These are phyloP conservation scores for Dispira simplex DNA, from an alignment of 192 early-diverging fungal species.

Conservation along the genomic window DNA sequence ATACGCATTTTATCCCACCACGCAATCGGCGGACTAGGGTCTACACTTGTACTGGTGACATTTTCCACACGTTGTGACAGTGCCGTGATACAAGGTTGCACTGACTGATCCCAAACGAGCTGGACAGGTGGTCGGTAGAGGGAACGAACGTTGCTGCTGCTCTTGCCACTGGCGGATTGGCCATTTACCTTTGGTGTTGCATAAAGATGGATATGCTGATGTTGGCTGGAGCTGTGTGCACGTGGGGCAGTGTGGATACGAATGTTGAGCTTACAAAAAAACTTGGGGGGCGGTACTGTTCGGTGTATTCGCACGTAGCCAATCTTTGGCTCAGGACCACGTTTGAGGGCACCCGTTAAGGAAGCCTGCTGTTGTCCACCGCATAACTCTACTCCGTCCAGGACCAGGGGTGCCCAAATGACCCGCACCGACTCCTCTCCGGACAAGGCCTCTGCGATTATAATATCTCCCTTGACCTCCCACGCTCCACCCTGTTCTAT, in stretches of 20 bases:
- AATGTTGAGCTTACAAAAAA: slow-evolving; percentile 9
- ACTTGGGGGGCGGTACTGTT: slow-evolving; percentile 12
- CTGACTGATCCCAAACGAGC: slow-evolving; percentile 13
- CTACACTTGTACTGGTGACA: slow-evolving; percentile 25
- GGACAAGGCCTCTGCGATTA: slow-evolving; percentile 9
- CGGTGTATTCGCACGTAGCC: slow-evolving; percentile 9
- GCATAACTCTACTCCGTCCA: background rate
- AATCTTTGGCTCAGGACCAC: background rate
- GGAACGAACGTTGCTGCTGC: no score
- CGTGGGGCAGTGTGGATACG: slow-evolving; percentile 9
- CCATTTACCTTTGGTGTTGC: background rate
- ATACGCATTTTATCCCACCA: slow-evolving; percentile 39
- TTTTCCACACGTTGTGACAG: slow-evolving; percentile 31
- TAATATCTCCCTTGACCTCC: slow-evolving; percentile 9
- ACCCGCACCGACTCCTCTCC: slow-evolving; percentile 12
- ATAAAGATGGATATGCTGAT: background rate
- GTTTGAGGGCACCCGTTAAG: no score
- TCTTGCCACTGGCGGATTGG: background rate
- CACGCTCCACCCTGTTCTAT: background rate
- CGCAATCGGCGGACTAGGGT: slow-evolving; percentile 25
- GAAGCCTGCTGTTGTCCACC: background rate
- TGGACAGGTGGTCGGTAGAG: slow-evolving; percentile 6
- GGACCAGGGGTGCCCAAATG: slow-evolving; percentile 6
- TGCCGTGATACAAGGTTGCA: slow-evolving; percentile 31
- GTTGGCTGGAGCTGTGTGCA: background rate